Base-by-base conservation (phyloP, 805 yeast species). In the Kuraishia molischiana region DNA sequence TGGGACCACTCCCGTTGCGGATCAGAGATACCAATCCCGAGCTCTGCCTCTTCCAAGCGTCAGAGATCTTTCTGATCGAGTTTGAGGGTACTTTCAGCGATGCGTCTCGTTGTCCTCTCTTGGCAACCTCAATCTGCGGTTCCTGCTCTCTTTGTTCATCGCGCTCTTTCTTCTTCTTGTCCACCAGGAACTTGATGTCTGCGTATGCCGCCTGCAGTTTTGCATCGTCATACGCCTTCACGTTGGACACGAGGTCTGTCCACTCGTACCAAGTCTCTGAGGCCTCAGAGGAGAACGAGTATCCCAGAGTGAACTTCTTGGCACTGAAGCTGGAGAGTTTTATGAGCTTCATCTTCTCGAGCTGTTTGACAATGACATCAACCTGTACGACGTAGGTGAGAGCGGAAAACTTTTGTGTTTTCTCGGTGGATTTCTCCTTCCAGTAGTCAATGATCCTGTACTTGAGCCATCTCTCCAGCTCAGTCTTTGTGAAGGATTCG, bases 231-330 rank as follows among this genome's bases (percentile, higher is more conserved):
- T 35, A 47, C 9, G 41, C 24, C 5, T 36, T 32, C 17, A 46
- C 28, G 11, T 42, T 30, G 26, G 41, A 22, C 19, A 45, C 38
- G 22, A 43, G 29, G 4, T 43, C 40, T 8, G 44, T 42, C 51
- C 51, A 49, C 29, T 43, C 43, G 26, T 39, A 24, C 28, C 35
- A 40, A 8, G 36, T 21, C 6, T 38, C 36, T 13, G 40, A 46
- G 36, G 47, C 50, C 14, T 49, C 51, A 22, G 43, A 41, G 11
- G 41, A 39, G 31, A 46, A 48, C 17, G 20, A 38, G 33, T 46
- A 46, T 5, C 40, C 40, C 5, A 40, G 20, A 4, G 40, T 21
- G 11, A 38, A 26, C 21, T 32, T 36, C 37, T 46, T 46, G 2
- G 41, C 30, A 8, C 45, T 46, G 28, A 44, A 44, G 15, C 13